Conservation (phyloP, 2,329 filamentous ascomycete genomes). For the Alternaria viburni region DNA sequence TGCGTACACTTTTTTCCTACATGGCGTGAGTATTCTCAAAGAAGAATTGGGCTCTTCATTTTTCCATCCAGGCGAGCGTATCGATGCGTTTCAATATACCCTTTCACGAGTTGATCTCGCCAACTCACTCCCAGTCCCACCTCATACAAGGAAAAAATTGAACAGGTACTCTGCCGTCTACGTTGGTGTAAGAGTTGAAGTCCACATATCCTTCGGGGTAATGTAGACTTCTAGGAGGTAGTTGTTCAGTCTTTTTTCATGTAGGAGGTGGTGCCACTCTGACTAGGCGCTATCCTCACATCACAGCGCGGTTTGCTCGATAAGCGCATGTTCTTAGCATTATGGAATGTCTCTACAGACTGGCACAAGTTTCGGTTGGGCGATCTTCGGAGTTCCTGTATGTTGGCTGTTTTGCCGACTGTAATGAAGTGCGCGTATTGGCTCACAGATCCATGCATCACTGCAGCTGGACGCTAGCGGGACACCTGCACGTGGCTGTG, state of each 20-base stretch:
- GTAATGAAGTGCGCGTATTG: neutral
- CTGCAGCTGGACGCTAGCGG: neutral
- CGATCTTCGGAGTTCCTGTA: neutral
- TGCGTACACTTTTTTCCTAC: neutral
- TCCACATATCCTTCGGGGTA: neutral
- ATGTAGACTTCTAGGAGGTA: neutral
- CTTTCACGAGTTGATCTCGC: neutral
- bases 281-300: neutral
- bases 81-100: slow-evolving; percentile 4
- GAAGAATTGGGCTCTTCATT: neutral
- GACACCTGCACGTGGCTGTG: neutral
- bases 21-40: neutral
- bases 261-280: neutral
- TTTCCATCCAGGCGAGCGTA: neutral
- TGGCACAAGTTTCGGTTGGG: neutral
- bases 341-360: neutral
- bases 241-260: neutral
- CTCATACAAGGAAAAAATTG: neutral
- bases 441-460: neutral
- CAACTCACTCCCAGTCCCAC: neutral
- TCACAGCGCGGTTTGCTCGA: neutral
- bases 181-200: neutral
- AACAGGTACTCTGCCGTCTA: neutral
- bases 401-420: neutral
- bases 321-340: neutral